Percentiles rank a stretch among this genome's conserved stretches.
Conservation (phyloP, 257 asterid species). For the Coffea canephora region DNA sequence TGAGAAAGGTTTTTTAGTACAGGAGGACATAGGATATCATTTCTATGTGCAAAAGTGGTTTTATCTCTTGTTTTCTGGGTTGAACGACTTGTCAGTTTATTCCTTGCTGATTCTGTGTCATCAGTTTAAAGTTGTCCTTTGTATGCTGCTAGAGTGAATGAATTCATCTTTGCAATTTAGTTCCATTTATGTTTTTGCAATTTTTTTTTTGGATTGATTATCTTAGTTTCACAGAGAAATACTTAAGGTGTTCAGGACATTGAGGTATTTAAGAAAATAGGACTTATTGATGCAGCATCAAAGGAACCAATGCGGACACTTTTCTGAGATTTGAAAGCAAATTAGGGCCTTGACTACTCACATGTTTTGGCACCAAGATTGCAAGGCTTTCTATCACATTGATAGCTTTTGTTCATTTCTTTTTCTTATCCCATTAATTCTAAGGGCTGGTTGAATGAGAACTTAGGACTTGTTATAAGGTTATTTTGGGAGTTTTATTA, state of each 20-base stretch:
- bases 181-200: not conserved
- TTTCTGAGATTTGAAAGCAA: not conserved
- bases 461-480: not conserved
- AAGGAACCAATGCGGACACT: not conserved
- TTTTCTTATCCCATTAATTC: not conserved
- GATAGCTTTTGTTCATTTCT: not conserved
- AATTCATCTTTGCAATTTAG: not conserved
- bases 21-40: not conserved
- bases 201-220: not conserved
- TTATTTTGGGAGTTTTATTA: not conserved
- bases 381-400: not conserved
- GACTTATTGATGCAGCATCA: not conserved
- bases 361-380: not conserved
- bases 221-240: not conserved
- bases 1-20: not conserved
- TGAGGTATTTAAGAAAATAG: not conserved
- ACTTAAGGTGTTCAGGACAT: not conserved
- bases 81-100: not conserved
- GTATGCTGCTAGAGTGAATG: not conserved
- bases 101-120: not conserved
- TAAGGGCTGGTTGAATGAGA: not conserved
- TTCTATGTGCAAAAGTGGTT: not conserved
- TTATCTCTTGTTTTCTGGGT: not conserved
- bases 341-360: not conserved
- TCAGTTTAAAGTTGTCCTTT: not conserved